Base-by-base conservation (phyloP, 768 basidiomycete genomes). In the Phaeotremella fagi region DNA sequence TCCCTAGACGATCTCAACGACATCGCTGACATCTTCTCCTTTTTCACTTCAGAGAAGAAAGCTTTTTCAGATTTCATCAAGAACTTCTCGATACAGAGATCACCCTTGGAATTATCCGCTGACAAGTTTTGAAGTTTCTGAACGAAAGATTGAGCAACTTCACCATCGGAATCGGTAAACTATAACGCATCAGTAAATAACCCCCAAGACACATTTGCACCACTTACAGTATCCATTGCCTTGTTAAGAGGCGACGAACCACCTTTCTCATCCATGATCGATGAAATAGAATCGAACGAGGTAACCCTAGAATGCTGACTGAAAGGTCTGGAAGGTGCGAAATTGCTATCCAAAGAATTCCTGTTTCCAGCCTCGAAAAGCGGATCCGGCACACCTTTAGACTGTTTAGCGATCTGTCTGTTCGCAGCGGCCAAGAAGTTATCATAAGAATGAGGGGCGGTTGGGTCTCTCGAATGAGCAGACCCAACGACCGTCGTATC, bases 91-190 rank as follows among this genome's bases (percentile, higher is more conserved):
- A 95, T 95, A 27, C 89, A 94, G 23, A 95, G 73, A 61, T 94
- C 90, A 48, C 83, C 82, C 76, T 90, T 88, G 4, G 91, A 91
- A 72, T 94, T 95, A 51, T 89, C 87, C 0, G 90, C 79, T 38
- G 81, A 84, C 53, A 94, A 80, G 52, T 70, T 69, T 68, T 89
- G 86, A 35, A 95, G 76, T 72, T 86, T 90, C 64, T 87, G 83
- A 7, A 90, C 87, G 74, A 94, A 95, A 51, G 88, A 85, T 29
- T 85, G 82, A 9, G 90, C 87, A 45, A 95, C 90, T 43, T 88
- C 88, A 29, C 91, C 91, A 71, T 94, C 90, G 1, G 88, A 80
- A 72, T 94, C 91, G 20, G 91, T 94, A 76, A 95, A 95, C 86
- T 90, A 42, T 14, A 44, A 26, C 25, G 14, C 18, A 37, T n/a